Conservation (phyloP, 805 yeast species). For the Candida sithepensis region DNA sequence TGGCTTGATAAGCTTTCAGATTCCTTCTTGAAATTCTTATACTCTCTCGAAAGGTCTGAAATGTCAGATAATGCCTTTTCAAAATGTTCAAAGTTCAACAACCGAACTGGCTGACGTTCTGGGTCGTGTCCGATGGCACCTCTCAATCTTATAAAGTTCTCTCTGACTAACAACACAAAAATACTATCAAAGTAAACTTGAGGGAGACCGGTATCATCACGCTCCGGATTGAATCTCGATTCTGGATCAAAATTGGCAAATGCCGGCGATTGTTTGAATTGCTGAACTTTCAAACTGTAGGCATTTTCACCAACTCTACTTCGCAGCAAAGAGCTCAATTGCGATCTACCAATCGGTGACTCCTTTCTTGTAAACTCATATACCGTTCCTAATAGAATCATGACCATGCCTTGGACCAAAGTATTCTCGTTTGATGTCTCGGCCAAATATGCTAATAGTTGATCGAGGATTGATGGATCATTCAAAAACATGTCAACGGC, state of each 20-base stretch:
- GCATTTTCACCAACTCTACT: slow-evolving; percentile 79
- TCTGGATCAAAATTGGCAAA: slow-evolving; percentile 57
- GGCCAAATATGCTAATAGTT: slow-evolving; percentile 64
- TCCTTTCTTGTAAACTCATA: slow-evolving; percentile 68
- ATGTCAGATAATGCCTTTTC: slow-evolving; percentile 42
- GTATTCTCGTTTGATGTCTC: slow-evolving; percentile 33
- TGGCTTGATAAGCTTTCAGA: slow-evolving; percentile 12
- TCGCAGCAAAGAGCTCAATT: slow-evolving; percentile 57
- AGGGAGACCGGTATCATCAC: slow-evolving; percentile 86
- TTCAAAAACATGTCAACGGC: slow-evolving; percentile 74
- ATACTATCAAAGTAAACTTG: slow-evolving; percentile 66
- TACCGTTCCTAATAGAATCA: slow-evolving; percentile 66
- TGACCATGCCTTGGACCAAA: slow-evolving; percentile 66
- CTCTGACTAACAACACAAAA: slow-evolving; percentile 65
- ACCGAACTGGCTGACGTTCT: slow-evolving; percentile 60
- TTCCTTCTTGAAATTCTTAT: slow-evolving; percentile 16
- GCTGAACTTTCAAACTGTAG: slow-evolving; percentile 67
- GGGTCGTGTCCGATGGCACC: slow-evolving; percentile 76
- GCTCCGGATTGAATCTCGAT: slow-evolving; percentile 44
- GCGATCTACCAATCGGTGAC: slow-evolving; percentile 63
- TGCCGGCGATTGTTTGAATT: slow-evolving; percentile 57
- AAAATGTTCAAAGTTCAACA: slow-evolving; percentile 59
- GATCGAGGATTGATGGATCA: slow-evolving; percentile 62
- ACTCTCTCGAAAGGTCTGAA: slow-evolving; percentile 12
- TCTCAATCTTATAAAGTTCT: slow-evolving; percentile 62